Conservation (phyloP, 2,329 filamentous ascomycete genomes). For the Diaporthe citrichinensis region DNA sequence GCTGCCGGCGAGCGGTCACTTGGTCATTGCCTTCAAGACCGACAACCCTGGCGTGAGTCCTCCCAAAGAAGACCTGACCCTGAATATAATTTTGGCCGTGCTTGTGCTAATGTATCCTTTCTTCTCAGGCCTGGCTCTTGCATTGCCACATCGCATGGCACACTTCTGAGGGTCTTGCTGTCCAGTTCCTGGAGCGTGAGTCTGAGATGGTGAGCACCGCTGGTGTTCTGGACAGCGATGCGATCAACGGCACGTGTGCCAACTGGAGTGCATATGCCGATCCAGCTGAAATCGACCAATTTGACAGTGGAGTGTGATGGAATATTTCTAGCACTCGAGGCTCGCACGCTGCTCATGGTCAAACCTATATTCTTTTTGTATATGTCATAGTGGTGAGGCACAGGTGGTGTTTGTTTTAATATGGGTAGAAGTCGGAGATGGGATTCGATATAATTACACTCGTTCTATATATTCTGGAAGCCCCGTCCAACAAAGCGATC, state of each 20-base stretch:
- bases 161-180: conserved; percentile 51
- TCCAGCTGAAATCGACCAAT: background rate
- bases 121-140: conserved; percentile 42
- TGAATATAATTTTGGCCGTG: too few relatives aligned
- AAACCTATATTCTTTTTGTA: background rate
- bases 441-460: background rate
- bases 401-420: background rate
- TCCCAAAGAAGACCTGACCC: too few relatives aligned
- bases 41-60: conserved; percentile 35
- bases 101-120: background rate
- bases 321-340: too few relatives aligned
- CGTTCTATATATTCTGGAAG: background rate
- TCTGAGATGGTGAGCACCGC: background rate
- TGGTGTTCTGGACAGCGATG: conserved; percentile 15
- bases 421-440: background rate
- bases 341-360: background rate
- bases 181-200: conserved; percentile 53
- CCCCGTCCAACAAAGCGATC: background rate
- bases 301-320: conserved; percentile 11
- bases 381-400: background rate
- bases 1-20: conserved; percentile 11
- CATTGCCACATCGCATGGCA: conserved; percentile 52
- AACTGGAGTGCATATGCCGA: conserved; percentile 28
- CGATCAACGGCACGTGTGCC: conserved; percentile 23
- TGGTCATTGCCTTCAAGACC: conserved; percentile 19